Evolutionary conservation across 2,329 filamentous ascomycete species (phyloP).

Genomic region (Gliomastix tumulicola): DNA sequence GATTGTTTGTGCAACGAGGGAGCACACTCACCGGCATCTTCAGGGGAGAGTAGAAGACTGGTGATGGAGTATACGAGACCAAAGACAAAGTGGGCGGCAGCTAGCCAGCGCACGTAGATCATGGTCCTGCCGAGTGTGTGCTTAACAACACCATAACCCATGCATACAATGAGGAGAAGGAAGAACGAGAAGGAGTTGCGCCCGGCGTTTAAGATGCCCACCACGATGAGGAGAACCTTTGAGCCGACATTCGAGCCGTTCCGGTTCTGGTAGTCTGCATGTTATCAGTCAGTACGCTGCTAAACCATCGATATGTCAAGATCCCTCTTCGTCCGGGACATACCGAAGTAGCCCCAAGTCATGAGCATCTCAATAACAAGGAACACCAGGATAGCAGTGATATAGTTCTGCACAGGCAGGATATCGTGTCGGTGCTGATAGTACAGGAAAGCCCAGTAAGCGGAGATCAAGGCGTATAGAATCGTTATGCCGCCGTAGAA

Average conservation of each 20-base stretch:
- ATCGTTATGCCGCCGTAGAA: constrained; percentile 96
- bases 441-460: constrained; percentile 89
- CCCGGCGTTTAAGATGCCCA: constrained; percentile 88
- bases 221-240: constrained; percentile 81
- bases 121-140: constrained; percentile 86
- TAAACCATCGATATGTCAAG: no score
- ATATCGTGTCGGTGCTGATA: constrained; percentile 93
- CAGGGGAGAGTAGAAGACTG: constrained; percentile 81
- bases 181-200: constrained; percentile 99
- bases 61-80: constrained; percentile 89
- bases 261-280: constrained; percentile 81
- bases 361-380: constrained; percentile 93
- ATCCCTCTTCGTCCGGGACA: no score
- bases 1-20: no score
- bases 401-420: constrained; percentile 96
- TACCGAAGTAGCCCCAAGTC: constrained; percentile 96
- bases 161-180: constrained; percentile 93
- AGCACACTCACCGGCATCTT: constrained; percentile 61
- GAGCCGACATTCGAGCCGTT: constrained; percentile 77
- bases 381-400: constrained; percentile 93
- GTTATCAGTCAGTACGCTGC: no score
- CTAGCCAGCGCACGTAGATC: constrained; percentile 86
- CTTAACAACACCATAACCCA: constrained; percentile 99
- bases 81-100: constrained; percentile 89
- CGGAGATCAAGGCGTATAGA: constrained; percentile 79